Evolutionary conservation across 75 land plant species (phyloP), one percentile per base, ranked within the genome.

Genomic region (Ceratopteris richardii): DNA sequence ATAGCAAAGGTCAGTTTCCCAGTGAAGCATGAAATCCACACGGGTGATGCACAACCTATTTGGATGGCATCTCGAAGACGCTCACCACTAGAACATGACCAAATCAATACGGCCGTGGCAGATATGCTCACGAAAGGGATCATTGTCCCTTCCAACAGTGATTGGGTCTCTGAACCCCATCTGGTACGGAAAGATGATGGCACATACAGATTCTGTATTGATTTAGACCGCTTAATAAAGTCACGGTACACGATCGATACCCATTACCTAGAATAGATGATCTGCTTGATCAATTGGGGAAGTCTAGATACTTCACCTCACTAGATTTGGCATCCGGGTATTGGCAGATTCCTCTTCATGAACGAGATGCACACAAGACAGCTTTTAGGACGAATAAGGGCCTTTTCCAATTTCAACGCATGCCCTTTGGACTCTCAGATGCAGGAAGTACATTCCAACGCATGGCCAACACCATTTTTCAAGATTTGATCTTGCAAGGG

Each of bases 351-450:
- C 24, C 40, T 2, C 29, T 69, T 19, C 19, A 42, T 6, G 21
- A 22, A 1, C 17, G 4, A 0, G 57, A 69, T 37, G 25, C 44
- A 17, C 24, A 26, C 31, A 61, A 69, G 22, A 61, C 59, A 20
- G 40, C 52, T 0, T 69, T 70, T 39, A 23, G 44, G 0, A 66
- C 65, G 0, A 68, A 60, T 20, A 10, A 55, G 0, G 65, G 65
- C 0, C 76, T 66, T 27, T 73, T 42, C 29, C 65, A 72, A 48
- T 72, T 47, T 47, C 1, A 37, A 0, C 51, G 62, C 11, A 69
- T 69, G 72, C 72, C 65, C 17, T 69, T 69, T 37, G 65, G 72
- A 12, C 53, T 71, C 1, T 24, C 63, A 1, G 65, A 71, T 22
- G 64, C 75, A 1, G 52, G 58, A 7, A 18, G 50, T 23, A 53